phyloP scores from a whole-genome alignment of 306 rosid species.

The Inga laurina region DNA sequence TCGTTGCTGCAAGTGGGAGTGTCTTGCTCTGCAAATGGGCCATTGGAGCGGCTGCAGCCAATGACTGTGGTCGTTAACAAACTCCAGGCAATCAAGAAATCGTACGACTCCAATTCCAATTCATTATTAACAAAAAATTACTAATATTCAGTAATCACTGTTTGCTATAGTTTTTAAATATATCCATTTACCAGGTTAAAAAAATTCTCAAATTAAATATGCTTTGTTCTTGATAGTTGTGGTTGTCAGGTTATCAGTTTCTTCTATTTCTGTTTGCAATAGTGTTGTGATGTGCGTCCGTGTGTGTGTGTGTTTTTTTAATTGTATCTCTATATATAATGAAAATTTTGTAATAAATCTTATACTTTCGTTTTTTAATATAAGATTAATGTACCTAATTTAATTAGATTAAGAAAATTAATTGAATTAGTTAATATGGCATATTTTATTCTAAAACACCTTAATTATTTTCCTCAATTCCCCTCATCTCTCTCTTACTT shows the following conservation, averaged over 20 bases:
- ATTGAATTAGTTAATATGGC: no score
- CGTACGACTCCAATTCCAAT: not conserved
- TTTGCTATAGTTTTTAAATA: not conserved
- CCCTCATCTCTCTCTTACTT: no score
- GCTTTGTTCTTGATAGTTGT: not conserved
- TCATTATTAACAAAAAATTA: not conserved
- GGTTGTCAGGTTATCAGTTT: not conserved
- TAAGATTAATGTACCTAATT: no score
- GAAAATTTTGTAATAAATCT: not conserved
- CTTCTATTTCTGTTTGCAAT: not conserved
- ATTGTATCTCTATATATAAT: not conserved
- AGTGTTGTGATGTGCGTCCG: no score
- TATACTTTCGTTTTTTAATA: no score
- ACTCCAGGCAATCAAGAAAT: slow-evolving; percentile 36
- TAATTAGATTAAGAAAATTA: no score
- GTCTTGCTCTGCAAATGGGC: slow-evolving; percentile 41
- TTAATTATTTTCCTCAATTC: no score
- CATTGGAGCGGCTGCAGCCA: slow-evolving; percentile 31
- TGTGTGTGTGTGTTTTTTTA: no score
- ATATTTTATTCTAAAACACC: no score
- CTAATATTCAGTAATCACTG: not conserved
- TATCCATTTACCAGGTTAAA: no score
- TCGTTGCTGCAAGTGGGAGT: slow-evolving; percentile 49
- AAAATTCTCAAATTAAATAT: not conserved
- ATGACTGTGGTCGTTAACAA: slow-evolving; percentile 38